Base-by-base conservation (phyloP, 306 rosid species). In the Adenanthera pavonina region DNA sequence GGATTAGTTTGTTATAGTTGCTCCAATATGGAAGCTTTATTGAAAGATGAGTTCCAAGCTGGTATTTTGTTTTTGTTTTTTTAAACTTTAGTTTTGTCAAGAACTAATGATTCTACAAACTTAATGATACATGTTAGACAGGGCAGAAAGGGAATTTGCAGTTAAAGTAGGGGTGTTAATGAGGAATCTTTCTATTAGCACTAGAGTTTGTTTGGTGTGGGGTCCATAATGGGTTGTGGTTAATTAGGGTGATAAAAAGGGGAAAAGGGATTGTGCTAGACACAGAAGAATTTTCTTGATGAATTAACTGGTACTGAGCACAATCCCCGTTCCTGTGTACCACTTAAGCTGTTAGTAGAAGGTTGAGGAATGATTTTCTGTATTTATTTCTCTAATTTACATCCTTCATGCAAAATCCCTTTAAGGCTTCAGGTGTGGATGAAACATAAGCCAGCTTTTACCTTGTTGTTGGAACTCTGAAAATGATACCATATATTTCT, bases 1-100 rank as follows among this genome's bases (percentile, higher is more conserved):
- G 70, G 70, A 60, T 80, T 67, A 75, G 65, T 47, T 59, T 64
- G 82, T 54, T 76, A 65, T 38, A 47, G 69, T 67, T 72, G 40
- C 77, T 57, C 8, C 72, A 56, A 43, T 35, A 72, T 61, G 56
- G 77, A 73, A 65, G 48, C 83, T 49, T 61, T 30, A 13, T 19
- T 40, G 61, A 48, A n/a, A 20, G 69, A 67, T 40, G 69, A 19
- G 34, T 3, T 8, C 25, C 66, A 59, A 25, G 66, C 14, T 59
- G 38, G 30, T 61, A 38, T 10, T 67, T 66, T 38, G 44, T 67
- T 59, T 75, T 25, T 46, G 0, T 46, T 19, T 9, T 57, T 17
- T 54, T 54, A n/a, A 17, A 10, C 15, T 57, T 56, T 57, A 52
- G 25, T 69, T 80, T 69, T 34, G 25, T 36, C 13, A 41, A 69